phyloP scores from a whole-genome alignment of 352 stramenopile genomes.

The Pythium graminicola region DNA sequence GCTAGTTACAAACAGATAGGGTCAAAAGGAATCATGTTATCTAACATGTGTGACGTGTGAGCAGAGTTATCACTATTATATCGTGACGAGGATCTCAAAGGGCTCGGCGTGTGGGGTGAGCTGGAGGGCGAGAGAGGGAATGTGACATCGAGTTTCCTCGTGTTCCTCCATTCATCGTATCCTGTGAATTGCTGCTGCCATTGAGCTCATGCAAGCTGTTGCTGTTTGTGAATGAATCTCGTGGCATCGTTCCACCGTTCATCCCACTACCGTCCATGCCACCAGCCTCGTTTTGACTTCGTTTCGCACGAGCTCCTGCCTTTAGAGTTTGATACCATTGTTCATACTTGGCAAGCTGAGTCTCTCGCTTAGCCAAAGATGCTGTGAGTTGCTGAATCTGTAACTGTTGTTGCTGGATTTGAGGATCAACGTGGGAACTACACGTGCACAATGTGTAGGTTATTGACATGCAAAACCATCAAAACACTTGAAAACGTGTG shows the following conservation, averaged over 20 bases:
- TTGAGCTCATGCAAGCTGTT: conserved; percentile 47
- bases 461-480: not conserved
- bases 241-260: conserved; percentile 16
- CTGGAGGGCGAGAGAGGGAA: conserved; percentile 28
- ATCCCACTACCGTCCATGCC: conserved; percentile 3
- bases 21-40: too few relatives aligned
- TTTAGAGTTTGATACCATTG: conserved; percentile 85
- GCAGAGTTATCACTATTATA: too few relatives aligned
- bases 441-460: conserved; percentile 2
- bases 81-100: too few relatives aligned
- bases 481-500: not conserved
- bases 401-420: conserved; percentile 42
- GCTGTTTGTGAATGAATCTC: conserved; percentile 63
- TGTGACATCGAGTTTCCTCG: conserved; percentile 14
- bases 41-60: too few relatives aligned
- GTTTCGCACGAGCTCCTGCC: conserved; percentile 75
- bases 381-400: conserved; percentile 57
- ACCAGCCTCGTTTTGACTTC: conserved; percentile 36
- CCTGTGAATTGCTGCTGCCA: not conserved
- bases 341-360: conserved; percentile 75
- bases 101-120: conserved; percentile 58
- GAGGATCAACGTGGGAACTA: conserved; percentile 25
- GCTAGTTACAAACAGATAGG: too few relatives aligned
- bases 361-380: conserved; percentile 44
- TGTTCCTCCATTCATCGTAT: conserved; percentile 9